Conservation (phyloP, 2,329 filamentous ascomycete species). For the Bipolaris victoriae region DNA sequence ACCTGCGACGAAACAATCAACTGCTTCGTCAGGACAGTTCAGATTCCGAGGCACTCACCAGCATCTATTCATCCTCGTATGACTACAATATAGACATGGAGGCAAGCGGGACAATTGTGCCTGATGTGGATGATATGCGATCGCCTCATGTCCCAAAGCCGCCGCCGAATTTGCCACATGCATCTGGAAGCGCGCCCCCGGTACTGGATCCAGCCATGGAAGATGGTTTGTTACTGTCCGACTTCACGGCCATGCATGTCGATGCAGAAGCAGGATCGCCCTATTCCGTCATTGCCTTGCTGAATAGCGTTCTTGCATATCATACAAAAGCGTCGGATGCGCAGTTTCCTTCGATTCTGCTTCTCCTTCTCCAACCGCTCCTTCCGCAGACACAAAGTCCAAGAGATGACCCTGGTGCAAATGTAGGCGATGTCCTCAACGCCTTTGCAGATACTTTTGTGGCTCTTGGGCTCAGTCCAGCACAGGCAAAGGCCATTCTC, state of each 20-base stretch:
- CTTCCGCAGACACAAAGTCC: conserved; percentile 51
- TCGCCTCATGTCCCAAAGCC: conserved; percentile 33
- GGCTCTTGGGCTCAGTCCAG: conserved; percentile 45
- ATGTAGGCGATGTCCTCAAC: conserved; percentile 43
- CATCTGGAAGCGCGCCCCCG: conserved; percentile 35
- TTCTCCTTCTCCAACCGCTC: conserved; percentile 55
- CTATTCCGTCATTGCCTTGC: conserved; percentile 52
- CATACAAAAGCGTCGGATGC: conserved; percentile 52
- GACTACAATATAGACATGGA: conserved; percentile 47
- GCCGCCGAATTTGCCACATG: conserved; percentile 21
- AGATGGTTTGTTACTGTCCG: conserved; percentile 42
- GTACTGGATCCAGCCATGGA: conserved; percentile 34
- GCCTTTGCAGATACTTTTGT: conserved; percentile 51
- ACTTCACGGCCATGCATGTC: conserved; percentile 45
- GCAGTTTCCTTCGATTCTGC: conserved; percentile 56
- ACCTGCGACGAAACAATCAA: conserved; percentile 49
- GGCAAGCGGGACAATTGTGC: conserved; percentile 52
- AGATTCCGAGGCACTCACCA: conserved; percentile 47
- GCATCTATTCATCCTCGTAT: conserved; percentile 35
- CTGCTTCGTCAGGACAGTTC: conserved; percentile 50
- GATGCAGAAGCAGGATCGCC: conserved; percentile 44
- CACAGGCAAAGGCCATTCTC: conserved; percentile 51
- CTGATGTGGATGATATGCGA: conserved; percentile 39
- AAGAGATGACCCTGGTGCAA: conserved; percentile 32
- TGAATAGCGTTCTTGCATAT: conserved; percentile 51